A percentile compares a stretch with the other conserved stretches of the same genome.
Conservation (phyloP, 176 grass and related monocot genomes). For the Calamus simplicifolius region DNA sequence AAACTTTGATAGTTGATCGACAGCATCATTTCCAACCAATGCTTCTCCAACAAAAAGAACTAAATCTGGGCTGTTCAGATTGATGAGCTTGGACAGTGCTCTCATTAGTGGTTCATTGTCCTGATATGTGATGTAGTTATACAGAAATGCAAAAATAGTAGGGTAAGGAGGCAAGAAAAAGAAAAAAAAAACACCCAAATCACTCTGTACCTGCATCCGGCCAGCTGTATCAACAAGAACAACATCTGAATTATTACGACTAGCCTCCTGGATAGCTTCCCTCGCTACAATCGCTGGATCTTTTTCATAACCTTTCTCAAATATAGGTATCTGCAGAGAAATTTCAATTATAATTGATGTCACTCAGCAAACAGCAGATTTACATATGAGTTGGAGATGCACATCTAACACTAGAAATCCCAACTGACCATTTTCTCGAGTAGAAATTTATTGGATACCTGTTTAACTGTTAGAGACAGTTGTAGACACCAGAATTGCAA, state of each 20-base stretch:
- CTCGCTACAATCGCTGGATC: conserved; percentile 83
- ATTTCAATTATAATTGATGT: too few species aligned
- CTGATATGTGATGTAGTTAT: conserved; percentile 27
- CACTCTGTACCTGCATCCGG: conserved; percentile 60
- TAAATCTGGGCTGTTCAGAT: conserved; percentile 81
- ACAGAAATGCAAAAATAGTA: too few species aligned
- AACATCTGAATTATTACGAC: conserved; percentile 74
- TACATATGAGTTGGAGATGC: too few species aligned
- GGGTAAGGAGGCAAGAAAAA: too few species aligned
- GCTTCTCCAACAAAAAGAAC: conserved; percentile 94
- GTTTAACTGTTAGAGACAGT: too few species aligned
- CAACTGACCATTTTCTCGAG: too few species aligned
- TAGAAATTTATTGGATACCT: too few species aligned
- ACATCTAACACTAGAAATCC: too few species aligned
- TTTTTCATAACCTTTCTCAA: conserved; percentile 96
- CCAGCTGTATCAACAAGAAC: conserved; percentile 94
- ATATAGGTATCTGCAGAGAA: conserved; percentile 66
- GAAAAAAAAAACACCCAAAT: neutral
- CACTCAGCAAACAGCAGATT: too few species aligned
- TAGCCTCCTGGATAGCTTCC: conserved; percentile 89
- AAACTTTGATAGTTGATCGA: conserved; percentile 87
- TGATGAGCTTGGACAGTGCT: conserved; percentile 93
- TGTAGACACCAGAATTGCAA: too few species aligned
- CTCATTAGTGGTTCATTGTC: conserved; percentile 98
- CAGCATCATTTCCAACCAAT: conserved; percentile 92